Evolutionary conservation across 495 filamentous ascomycete species (phyloP).

Genomic region (Trichoderma reesei): DNA sequence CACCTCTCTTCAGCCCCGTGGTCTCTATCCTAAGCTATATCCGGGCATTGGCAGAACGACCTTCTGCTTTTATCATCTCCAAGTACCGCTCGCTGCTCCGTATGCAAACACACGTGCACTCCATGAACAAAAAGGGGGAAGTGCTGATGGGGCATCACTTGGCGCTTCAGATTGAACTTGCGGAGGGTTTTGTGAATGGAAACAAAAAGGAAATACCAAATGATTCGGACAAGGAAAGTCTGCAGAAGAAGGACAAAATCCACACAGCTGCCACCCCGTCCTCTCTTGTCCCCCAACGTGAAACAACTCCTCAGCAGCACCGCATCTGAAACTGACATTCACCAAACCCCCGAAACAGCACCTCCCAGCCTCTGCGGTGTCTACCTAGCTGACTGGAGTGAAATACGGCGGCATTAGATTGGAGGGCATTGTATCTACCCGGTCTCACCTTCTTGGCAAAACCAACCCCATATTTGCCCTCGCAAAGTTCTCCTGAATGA

Average conservation of each 20-base stretch:
- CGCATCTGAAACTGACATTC: background rate
- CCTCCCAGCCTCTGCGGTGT: background rate
- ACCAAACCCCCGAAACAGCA: background rate
- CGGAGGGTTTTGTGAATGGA: background rate
- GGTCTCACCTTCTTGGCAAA: constrained; percentile 5
- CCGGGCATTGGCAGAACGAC: background rate
- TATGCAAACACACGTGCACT: background rate
- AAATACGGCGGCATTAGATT: background rate
- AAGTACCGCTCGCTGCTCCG: background rate
- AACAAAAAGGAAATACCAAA: background rate
- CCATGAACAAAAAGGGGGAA: too few species aligned
- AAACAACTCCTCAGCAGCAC: background rate
- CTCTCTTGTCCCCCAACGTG: background rate
- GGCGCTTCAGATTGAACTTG: too few species aligned
- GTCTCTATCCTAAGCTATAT: background rate
- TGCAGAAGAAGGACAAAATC: background rate
- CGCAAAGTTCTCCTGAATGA: too few species aligned
- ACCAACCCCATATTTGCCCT: background rate
- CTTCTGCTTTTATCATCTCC: background rate
- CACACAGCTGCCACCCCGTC: too few species aligned
- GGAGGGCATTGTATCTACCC: background rate
- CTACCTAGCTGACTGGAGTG: background rate
- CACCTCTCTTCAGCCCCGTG: background rate
- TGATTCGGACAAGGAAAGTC: background rate
- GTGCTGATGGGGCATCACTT: too few species aligned